These are phyloP conservation scores for Zea mays DNA, from an alignment of 176 grass and related monocot species.

Conservation along the genomic window Zm-B73-REFERENCE-NAM-5.0 NC_050104.1:160011001-160011500, in stretches of 20 bases:
- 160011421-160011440: no score
- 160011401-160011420: no score
- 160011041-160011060: constrained; percentile 71
- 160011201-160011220: no score
- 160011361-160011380: no score
- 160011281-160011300: no score
- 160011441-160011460: no score
- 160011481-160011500: neutral
- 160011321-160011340: no score
- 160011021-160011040: constrained; percentile 79
- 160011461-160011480: constrained; percentile 34
- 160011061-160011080: constrained; percentile 62
- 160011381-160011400: no score
- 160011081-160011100: constrained; percentile 50
- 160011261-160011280: constrained; percentile 1
- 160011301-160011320: no score
- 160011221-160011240: neutral
- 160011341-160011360: no score
- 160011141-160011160: constrained; percentile 13
- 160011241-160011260: constrained; percentile 23
- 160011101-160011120: neutral
- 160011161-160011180: constrained; percentile 46
- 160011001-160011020: constrained; percentile 86
- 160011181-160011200: neutral
- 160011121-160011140: constrained; percentile 59